Evolutionary conservation across 2,329 filamentous ascomycete genomes (phyloP), one percentile per base, ranked within the genome.

Genomic region (Aspergillus sojae): DNA sequence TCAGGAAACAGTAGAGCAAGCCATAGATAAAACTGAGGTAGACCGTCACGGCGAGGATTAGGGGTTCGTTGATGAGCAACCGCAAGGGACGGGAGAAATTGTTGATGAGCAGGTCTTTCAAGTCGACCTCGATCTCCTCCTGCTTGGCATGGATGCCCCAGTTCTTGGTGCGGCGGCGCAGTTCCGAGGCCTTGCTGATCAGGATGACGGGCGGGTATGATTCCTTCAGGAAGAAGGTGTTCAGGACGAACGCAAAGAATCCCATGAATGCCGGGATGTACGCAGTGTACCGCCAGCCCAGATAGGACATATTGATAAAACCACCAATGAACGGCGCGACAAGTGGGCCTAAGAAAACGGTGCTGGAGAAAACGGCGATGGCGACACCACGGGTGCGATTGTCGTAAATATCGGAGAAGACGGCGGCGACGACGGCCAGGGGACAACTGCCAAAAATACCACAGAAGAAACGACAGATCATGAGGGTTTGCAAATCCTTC

Each of bases 141-240:
- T 77, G 76, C 64, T 83, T 83, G 6, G 84, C 84, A 68, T 86
- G 84, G 55, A 86, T 86, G 4, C 84, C 84, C 84, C 84, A 86
- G 66, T 86, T 86, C 67, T 81, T 80, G 1, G 84, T 86, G n/a
- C 80, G 68, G 16, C 84, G 78, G 34, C 85, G 77, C 2, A 86
- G 72, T 60, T 85, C 82, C 0, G 78, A 70, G 3, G 84, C 85
- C 67, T 86, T 87, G 57, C 75, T 70, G 28, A 86, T 79, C 1
- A 86, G 76, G 9, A 86, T 80, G 0, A 85, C 78, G 0, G 84
- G 84, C 0, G 83, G 79, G 63, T 86, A 86, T 0, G 83, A 82
- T 67, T 86, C 84, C 56, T 84, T 74, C n/a, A 85, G 75, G 71
- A 85, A 84, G 45, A 72, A 60, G 2, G 66, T 10, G 43, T 70